Evolutionary conservation across 2,329 filamentous ascomycete species (phyloP).

Genomic region (Phialophora tarda): DNA sequence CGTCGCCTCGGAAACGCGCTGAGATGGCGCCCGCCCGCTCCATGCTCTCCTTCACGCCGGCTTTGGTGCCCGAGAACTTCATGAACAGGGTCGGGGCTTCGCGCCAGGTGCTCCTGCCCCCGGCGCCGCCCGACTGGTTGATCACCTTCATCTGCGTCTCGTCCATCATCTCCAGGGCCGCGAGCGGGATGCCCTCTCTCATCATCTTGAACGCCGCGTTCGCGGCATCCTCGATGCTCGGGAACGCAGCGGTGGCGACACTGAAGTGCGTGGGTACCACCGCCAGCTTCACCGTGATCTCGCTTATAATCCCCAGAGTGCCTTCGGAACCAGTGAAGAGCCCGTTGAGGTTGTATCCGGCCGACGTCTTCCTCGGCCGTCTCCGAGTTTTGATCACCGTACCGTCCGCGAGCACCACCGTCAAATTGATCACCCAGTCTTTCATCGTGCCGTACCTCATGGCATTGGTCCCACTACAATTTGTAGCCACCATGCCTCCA

Average conservation of each 20-base stretch:
- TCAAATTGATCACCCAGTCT: constrained; percentile 74
- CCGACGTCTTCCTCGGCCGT: constrained; percentile 76
- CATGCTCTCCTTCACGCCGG: constrained; percentile 68
- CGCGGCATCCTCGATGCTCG: constrained; percentile 75
- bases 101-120: constrained; percentile 66
- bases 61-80: constrained; percentile 70
- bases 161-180: constrained; percentile 84
- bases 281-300: constrained; percentile 79
- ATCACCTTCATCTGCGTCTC: constrained; percentile 85
- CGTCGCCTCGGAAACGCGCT: constrained; percentile 64
- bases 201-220: constrained; percentile 74
- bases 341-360: constrained; percentile 80
- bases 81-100: constrained; percentile 80
- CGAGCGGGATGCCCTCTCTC: constrained; percentile 72
- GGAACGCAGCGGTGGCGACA: constrained; percentile 80
- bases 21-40: constrained; percentile 59
- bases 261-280: constrained; percentile 75
- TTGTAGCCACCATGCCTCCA: constrained; percentile 69
- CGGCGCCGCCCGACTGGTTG: constrained; percentile 66
- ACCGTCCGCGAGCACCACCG: constrained; percentile 72
- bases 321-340: constrained; percentile 82
- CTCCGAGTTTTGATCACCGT: constrained; percentile 71
- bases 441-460: constrained; percentile 75
- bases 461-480: constrained; percentile 67
- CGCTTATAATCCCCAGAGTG: constrained; percentile 78